Evolutionary conservation across 2,329 filamentous ascomycete genomes (phyloP).

Genomic region (Capronia coronata): DNA sequence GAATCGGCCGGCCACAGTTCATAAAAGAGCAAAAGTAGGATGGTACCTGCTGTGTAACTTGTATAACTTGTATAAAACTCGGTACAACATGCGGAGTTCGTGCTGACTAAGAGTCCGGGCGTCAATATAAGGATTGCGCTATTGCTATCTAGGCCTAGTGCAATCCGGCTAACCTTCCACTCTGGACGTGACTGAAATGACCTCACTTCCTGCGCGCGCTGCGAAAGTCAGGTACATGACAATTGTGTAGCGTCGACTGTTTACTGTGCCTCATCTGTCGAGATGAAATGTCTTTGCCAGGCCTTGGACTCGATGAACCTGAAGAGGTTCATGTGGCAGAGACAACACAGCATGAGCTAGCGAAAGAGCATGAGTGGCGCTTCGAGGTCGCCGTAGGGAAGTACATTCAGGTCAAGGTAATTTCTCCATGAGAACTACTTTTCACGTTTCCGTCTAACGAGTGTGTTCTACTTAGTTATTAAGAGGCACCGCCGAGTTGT

Average conservation of each 20-base stretch:
- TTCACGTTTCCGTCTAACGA: not conserved
- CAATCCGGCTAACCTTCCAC: not conserved
- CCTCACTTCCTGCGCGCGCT: not conserved
- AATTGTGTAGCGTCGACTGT: too few relatives aligned
- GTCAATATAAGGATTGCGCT: not conserved
- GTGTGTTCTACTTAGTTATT: constrained; percentile 51
- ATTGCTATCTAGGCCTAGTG: not conserved
- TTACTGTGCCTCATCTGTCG: not conserved
- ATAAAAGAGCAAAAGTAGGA: too few relatives aligned
- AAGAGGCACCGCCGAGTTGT: constrained; percentile 81
- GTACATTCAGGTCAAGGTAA: constrained; percentile 49
- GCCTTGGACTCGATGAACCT: constrained; percentile 61
- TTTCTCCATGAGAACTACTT: constrained; percentile 8
- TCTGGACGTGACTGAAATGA: not conserved
- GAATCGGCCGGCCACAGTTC: too few relatives aligned
- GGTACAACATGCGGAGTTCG: too few relatives aligned
- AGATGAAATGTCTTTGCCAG: constrained; percentile 62
- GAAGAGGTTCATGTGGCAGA: constrained; percentile 42
- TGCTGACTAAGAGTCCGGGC: not conserved
- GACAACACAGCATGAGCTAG: constrained; percentile 48
- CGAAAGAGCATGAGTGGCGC: constrained; percentile 67
- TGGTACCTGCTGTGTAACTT: too few relatives aligned
- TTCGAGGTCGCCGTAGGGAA: constrained; percentile 61
- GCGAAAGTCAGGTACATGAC: too few relatives aligned
- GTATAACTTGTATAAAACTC: too few relatives aligned